A percentile compares a stretch with the other conserved stretches of the same genome.
Evolutionary conservation across 805 yeast genomes (phyloP).

Genomic region (Ogataea nitratoaversa): DNA sequence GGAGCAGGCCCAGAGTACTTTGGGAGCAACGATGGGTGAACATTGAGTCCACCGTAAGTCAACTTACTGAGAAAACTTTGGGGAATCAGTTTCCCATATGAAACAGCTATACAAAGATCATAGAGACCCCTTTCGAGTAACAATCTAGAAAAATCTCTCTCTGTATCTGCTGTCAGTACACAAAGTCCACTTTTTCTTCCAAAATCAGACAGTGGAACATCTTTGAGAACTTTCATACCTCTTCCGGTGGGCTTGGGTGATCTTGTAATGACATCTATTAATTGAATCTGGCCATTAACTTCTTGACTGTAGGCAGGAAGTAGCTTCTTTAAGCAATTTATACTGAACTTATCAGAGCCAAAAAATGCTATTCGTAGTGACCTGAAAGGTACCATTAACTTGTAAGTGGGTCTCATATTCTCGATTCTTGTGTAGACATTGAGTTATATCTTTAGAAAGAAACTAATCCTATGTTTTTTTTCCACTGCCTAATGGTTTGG

Average conservation of each 20-base stretch:
- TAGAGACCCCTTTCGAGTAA: slow-evolving; percentile 28
- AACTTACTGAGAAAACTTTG: slow-evolving; percentile 43
- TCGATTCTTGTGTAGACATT: too few species aligned
- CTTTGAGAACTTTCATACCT: slow-evolving; percentile 39
- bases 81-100: slow-evolving; percentile 84
- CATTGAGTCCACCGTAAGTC: slow-evolving; percentile 71
- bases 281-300: slow-evolving; percentile 3
- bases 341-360: slow-evolving; percentile 74
- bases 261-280: slow-evolving; percentile 60
- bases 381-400: background rate
- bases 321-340: slow-evolving; percentile 43
- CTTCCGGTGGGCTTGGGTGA: slow-evolving; percentile 64
- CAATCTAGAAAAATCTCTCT: slow-evolving; percentile 32
- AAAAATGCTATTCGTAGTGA: slow-evolving; percentile 53
- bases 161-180: slow-evolving; percentile 49
- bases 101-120: slow-evolving; percentile 82
- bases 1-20: slow-evolving; percentile 86
- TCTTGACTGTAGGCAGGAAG: slow-evolving; percentile 19
- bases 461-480: too few species aligned
- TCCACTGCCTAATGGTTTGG: too few species aligned
- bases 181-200: slow-evolving; percentile 33
- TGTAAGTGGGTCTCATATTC: too few species aligned
- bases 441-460: too few species aligned
- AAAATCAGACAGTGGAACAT: slow-evolving; percentile 49
- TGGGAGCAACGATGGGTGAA: slow-evolving; percentile 91